Conservation (phyloP, 2,329 filamentous ascomycete species). For the Aspergillus costaricaensis region DNA sequence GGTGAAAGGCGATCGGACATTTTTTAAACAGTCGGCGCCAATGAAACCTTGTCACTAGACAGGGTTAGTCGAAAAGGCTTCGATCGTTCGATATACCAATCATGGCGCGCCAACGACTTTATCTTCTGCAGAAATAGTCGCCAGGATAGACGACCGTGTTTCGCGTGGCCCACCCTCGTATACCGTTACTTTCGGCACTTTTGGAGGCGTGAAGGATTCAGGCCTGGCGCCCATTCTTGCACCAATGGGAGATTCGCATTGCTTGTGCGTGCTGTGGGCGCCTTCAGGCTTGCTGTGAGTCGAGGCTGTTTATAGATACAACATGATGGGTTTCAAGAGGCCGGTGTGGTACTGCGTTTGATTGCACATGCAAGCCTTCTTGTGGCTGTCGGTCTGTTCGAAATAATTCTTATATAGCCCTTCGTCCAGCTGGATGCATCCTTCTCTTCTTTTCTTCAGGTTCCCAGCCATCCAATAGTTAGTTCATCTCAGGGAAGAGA, state of each 20-base stretch:
- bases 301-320: slow-evolving; percentile 31
- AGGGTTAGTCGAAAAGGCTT: neutral
- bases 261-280: slow-evolving; percentile 24
- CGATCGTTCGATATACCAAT: slow-evolving; percentile 16
- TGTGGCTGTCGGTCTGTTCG: neutral
- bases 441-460: neutral
- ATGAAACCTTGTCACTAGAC: neutral
- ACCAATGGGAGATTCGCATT: slow-evolving; percentile 26
- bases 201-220: slow-evolving; percentile 15
- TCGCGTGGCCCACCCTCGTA: slow-evolving; percentile 27
- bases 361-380: slow-evolving; percentile 19
- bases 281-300: slow-evolving; percentile 28
- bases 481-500: neutral
- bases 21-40: slow-evolving; percentile 1
- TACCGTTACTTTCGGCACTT: neutral
- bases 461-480: neutral
- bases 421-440: neutral
- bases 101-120: neutral
- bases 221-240: slow-evolving; percentile 23
- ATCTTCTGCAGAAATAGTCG: slow-evolving; percentile 19
- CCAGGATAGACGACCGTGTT: slow-evolving; percentile 26
- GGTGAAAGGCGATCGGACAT: neutral
- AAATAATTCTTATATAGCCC: slow-evolving; percentile 11
- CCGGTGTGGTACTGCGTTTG: slow-evolving; percentile 24
- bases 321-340: slow-evolving; percentile 26